Conservation (phyloP, 2,329 filamentous ascomycete species). For the Colletotrichum cuscutae region DNA sequence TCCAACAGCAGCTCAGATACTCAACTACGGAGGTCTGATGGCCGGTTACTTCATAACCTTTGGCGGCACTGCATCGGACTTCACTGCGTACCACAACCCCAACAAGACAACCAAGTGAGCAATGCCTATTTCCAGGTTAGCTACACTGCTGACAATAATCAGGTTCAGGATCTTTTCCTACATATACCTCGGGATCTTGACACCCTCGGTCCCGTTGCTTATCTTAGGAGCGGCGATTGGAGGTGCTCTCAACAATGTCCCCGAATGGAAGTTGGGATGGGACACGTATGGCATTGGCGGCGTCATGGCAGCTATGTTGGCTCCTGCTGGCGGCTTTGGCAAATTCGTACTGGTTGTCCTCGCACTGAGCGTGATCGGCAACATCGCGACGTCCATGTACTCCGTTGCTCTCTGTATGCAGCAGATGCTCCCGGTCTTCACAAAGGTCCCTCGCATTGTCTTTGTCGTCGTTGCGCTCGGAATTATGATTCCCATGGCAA, state of each 20-base stretch:
- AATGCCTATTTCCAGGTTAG: not conserved
- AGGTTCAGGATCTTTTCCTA: constrained; percentile 56
- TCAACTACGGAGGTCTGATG: constrained; percentile 58
- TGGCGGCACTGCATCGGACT: constrained; percentile 65
- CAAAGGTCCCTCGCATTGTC: constrained; percentile 51
- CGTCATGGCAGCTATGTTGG: constrained; percentile 45
- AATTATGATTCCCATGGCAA: constrained; percentile 53
- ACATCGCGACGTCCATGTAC: constrained; percentile 50
- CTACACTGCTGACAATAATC: not conserved
- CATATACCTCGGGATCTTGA: constrained; percentile 61
- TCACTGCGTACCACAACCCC: constrained; percentile 65
- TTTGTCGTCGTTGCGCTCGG: constrained; percentile 51
- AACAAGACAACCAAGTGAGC: constrained; percentile 50
- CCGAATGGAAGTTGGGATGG: constrained; percentile 43
- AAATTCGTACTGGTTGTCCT: constrained; percentile 50
- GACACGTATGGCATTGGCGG: constrained; percentile 45
- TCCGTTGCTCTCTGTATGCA: constrained; percentile 52
- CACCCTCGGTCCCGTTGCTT: constrained; percentile 43
- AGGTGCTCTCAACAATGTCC: constrained; percentile 43
- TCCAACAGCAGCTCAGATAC: constrained; percentile 48
- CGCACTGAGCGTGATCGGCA: constrained; percentile 50
- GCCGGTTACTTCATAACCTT: constrained; percentile 66
- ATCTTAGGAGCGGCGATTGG: constrained; percentile 53
- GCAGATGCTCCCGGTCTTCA: constrained; percentile 48
- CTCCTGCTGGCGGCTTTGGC: constrained; percentile 45